Conservation (phyloP, 148 eudicot genomes). For the Vaccinium myrtillus region DNA sequence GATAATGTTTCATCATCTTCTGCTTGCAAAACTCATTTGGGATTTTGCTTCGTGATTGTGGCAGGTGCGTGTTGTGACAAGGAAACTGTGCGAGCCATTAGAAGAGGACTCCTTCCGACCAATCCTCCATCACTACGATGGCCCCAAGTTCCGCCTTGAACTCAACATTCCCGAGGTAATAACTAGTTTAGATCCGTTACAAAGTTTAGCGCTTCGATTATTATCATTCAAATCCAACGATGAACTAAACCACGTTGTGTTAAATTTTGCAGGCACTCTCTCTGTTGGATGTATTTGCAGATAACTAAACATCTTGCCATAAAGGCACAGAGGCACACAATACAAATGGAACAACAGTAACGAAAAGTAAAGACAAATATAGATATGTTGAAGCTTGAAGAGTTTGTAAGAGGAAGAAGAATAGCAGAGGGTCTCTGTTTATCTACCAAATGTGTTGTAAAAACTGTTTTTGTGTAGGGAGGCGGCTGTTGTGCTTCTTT, state of each 20-base stretch:
- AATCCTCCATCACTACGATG: conserved; percentile 96
- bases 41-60: not conserved
- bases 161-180: conserved; percentile 91
- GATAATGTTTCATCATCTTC: not conserved
- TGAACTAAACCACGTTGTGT: not conserved
- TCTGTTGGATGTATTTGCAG: conserved; percentile 65
- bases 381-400: conserved; percentile 19
- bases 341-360: not conserved
- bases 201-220: not conserved
- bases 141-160: conserved; percentile 99
- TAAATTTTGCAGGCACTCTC: conserved; percentile 58
- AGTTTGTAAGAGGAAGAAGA: conserved; percentile 4
- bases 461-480: not conserved
- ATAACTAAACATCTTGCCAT: not conserved
- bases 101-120: conserved; percentile 99
- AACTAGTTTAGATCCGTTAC: not conserved
- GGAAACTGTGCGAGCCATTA: conserved; percentile 83
- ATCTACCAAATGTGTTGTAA: not conserved
- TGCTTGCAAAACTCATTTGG: not conserved
- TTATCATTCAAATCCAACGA: not conserved
- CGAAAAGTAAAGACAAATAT: not conserved
- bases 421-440: not conserved
- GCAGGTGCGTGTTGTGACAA: conserved; percentile 80
- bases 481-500: not conserved
- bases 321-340: not conserved